Base-by-base conservation (phyloP, 2,329 filamentous ascomycete genomes). In the Talaromyces piceae region DNA sequence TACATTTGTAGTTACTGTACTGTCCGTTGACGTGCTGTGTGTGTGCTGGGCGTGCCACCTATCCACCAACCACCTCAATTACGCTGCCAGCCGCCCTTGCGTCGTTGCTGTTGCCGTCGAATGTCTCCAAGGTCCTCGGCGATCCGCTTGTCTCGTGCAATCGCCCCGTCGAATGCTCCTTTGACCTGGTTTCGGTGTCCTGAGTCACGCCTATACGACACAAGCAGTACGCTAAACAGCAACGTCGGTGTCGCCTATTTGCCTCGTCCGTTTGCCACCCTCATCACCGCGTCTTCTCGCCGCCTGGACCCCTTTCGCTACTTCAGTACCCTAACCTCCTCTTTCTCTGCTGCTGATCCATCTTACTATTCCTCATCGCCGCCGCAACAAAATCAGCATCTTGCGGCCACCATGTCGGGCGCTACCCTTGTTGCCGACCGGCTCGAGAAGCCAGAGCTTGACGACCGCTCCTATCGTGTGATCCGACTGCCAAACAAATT, bases 391-490 rank as follows among this genome's bases (percentile, higher is more conserved):
- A n/a, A n/a, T n/a, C n/a, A n/a, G n/a, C 2, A 12, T 41, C 54
- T 58, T 47, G 51, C 61, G 51, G 49, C 52, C 13, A 46, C 53
- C 53, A 52, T 49, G 46, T 50, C 47, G 26, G 49, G 41, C 47
- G 64, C 71, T 54, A 62, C 72, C 59, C 67, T 68, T 54, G 65
- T 88, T 58, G 83, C 88, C 28, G 86, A 94, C 63, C 70, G 77
- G 44, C 74, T 95, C 50, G 88, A 95, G 73, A 90, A 87, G 63
- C 88, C 90, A 5, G 83, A 84, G 58, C 78, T 94, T 50, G 91
- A 97, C 69, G 84, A 95, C 67, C 82, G 91, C 49, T 80, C 82
- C 27, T 98, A 98, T 67, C 81, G 91, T 52, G 89, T 98, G 56
- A 84, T 97, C 60, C 81, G 83, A 49, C 77, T 98, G 49, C 75